phyloP scores from a whole-genome alignment of 768 basidiomycete genomes.

The Pisolithus albus region DNA sequence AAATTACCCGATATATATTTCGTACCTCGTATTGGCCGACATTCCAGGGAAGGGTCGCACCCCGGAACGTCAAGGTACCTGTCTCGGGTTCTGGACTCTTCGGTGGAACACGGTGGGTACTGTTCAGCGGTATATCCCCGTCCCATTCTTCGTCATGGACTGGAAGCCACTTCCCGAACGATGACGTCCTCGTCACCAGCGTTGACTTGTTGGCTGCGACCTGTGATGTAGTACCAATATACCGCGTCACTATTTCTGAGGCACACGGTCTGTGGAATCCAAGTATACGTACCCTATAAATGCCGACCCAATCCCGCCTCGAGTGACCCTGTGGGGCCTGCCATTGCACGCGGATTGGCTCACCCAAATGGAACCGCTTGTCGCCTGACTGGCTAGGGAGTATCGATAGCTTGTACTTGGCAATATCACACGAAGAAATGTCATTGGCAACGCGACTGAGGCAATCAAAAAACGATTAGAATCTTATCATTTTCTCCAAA shows the following conservation, averaged over 20 bases:
- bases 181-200: slow-evolving; percentile 77
- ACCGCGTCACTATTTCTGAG: not conserved
- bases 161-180: slow-evolving; percentile 88
- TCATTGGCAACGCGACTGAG: slow-evolving; percentile 74
- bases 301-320: slow-evolving; percentile 92
- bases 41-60: slow-evolving; percentile 79
- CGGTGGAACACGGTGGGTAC: slow-evolving; percentile 29
- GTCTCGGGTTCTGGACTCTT: slow-evolving; percentile 39
- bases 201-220: slow-evolving; percentile 83
- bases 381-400: slow-evolving; percentile 45
- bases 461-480: not conserved
- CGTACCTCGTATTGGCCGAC: slow-evolving; percentile 74
- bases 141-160: slow-evolving; percentile 92
- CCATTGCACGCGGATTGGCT: slow-evolving; percentile 84
- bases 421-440: slow-evolving; percentile 68
- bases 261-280: not conserved
- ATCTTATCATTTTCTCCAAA: not conserved
- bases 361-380: slow-evolving; percentile 79
- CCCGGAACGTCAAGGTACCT: slow-evolving; percentile 70
- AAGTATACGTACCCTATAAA: slow-evolving; percentile 57
- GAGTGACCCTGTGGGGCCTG: slow-evolving; percentile 82
- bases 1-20: not conserved
- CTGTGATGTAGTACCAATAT: slow-evolving; percentile 28
- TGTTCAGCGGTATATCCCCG: slow-evolving; percentile 65
- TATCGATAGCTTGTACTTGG: slow-evolving; percentile 69